Conservation (phyloP, 192 early-diverging fungal genomes). For the Podila horticola region DNA sequence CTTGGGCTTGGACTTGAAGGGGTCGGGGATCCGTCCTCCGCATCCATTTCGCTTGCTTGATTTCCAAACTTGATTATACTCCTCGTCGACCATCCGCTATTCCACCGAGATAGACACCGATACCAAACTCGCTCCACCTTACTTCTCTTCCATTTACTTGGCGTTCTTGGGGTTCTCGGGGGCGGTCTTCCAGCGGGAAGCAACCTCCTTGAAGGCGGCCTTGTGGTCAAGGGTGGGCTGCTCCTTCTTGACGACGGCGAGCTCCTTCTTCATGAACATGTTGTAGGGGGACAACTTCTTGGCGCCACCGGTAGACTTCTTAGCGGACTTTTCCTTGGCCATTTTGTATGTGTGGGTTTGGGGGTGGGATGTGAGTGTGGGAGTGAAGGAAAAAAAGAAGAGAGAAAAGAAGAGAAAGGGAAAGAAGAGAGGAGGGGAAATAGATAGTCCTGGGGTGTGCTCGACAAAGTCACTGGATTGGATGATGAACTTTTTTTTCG, state of each 20-base stretch:
- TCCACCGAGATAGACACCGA: not conserved
- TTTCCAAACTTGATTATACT: too few species aligned
- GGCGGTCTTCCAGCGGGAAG: conserved; percentile 66
- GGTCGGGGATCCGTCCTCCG: too few species aligned
- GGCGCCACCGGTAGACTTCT: conserved; percentile 48
- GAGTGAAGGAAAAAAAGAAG: conserved; percentile 1
- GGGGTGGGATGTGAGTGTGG: not conserved
- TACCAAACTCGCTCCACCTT: not conserved
- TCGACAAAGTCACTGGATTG: too few species aligned
- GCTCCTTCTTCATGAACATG: conserved; percentile 77
- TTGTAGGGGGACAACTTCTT: conserved; percentile 71
- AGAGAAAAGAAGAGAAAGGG: conserved; percentile 9
- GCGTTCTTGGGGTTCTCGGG: conserved; percentile 73
- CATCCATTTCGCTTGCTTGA: too few species aligned
- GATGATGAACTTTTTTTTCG: too few species aligned
- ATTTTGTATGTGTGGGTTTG: conserved; percentile 41
- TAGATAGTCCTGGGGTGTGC: not conserved
- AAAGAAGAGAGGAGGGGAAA: conserved; percentile 31
- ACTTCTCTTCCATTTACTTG: conserved; percentile 35
- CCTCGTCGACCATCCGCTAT: too few species aligned
- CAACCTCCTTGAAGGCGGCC: conserved; percentile 75
- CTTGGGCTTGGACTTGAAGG: too few species aligned
- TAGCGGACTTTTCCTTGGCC: conserved; percentile 62
- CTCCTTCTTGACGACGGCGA: conserved; percentile 71
- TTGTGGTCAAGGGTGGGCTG: conserved; percentile 70